These are phyloP conservation scores for Beverwykella pulmonaria DNA, from an alignment of 495 filamentous ascomycete species.

Conservation along the genomic window DNA sequence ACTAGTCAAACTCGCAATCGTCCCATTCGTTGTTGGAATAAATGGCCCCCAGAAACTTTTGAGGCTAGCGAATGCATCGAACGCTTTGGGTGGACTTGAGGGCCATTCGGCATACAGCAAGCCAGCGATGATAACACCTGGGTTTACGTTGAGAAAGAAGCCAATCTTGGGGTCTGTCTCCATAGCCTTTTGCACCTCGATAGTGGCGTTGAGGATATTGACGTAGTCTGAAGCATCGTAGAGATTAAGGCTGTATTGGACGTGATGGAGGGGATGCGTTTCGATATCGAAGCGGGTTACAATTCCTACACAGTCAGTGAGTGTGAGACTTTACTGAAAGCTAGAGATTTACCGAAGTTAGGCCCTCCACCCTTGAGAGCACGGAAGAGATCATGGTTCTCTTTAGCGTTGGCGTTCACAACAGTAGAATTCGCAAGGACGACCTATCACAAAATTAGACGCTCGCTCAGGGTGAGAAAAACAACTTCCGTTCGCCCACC, in stretches of 20 bases:
- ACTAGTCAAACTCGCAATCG: slow-evolving; percentile 3
- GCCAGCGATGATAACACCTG: slow-evolving; percentile 5
- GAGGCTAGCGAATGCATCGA: slow-evolving; percentile 14
- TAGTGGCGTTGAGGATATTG: slow-evolving; percentile 13
- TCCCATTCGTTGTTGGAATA: slow-evolving; percentile 18
- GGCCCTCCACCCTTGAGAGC: slow-evolving; percentile 29
- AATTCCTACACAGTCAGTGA: slow-evolving; percentile 5
- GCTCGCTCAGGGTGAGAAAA: neutral
- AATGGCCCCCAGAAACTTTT: neutral
- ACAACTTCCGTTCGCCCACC: neutral
- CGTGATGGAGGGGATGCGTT: slow-evolving; percentile 9
- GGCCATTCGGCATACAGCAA: slow-evolving; percentile 20
- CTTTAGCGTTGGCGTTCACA: slow-evolving; percentile 19
- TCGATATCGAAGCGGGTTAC: slow-evolving; percentile 21
- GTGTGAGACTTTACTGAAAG: neutral
- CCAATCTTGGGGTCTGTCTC: slow-evolving; percentile 18
- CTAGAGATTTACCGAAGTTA: slow-evolving; percentile 18
- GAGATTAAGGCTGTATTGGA: slow-evolving; percentile 7
- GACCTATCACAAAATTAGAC: slow-evolving; percentile 2
- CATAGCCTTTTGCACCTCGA: slow-evolving; percentile 16
- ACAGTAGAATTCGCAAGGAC: slow-evolving; percentile 21
- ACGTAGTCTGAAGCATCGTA: slow-evolving; percentile 3
- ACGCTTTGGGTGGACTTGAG: neutral
- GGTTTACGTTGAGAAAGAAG: slow-evolving; percentile 22
- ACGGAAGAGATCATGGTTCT: slow-evolving; percentile 18